Base-by-base conservation (phyloP, 441 rosid species). In the Euphorbia celastroides region DNA sequence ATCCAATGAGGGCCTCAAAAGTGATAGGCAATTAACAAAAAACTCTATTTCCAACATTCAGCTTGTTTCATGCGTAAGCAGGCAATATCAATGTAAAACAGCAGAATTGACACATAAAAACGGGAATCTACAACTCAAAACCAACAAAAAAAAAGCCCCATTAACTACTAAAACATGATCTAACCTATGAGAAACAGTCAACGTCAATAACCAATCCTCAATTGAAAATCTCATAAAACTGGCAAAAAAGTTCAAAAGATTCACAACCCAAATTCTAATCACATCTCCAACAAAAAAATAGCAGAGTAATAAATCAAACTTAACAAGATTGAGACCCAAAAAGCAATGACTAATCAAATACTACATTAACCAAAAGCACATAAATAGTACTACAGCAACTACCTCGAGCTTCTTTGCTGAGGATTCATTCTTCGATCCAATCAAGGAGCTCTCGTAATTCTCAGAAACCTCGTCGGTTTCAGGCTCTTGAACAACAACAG, bases 401-500 rank as follows among this genome's bases (percentile, higher is more conserved):
- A 88, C 96, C 97, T 82, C 80, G 19, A 65, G 28, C 51, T 80
- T 83, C 65, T 60, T 60, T 36, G 62, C 25, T 11, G 68, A 74
- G n/a, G 73, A 62, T 58, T 52, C 74, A 63, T 63, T 73, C 64
- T 71, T 64, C 1, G 75, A 67, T 36, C 70, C 67, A 20, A 73
- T 54, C 23, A 63, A 22, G 30, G 81, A 82, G 51, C 62, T 64
- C 62, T 67, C 81, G 57, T 80, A 66, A 64, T 77, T 73, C 30
- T 79, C 77, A 0, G 81, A 77, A 31, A 64, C 79, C 20, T 76
- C 87, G 57, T 74, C 79, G 4, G 20, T 44, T 44, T 70, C 75
- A 71, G 68, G 70, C 63, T 78, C 83, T 8, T 82, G 70, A 42
- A 55, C 80, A 78, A 76, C 63, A 68, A 77, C 61, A 63, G 82